These are phyloP conservation scores for Cinnamomum chago DNA, from an alignment of 164 flowering plant genomes.

Conservation along the genomic window DNA sequence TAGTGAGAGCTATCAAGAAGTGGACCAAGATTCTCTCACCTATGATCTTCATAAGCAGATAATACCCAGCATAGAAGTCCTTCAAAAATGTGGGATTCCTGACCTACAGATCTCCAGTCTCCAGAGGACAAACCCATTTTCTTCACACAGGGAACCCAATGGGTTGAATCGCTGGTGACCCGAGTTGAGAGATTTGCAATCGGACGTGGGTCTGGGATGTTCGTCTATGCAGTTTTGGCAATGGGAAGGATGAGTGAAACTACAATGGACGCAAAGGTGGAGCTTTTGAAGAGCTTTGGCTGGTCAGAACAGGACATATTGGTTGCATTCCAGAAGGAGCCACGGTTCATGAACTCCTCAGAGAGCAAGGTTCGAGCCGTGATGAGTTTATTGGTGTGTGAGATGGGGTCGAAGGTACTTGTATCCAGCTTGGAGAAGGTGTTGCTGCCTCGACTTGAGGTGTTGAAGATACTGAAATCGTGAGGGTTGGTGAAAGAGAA, in stretches of 20 bases:
- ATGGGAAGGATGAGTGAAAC: slow-evolving; percentile 10
- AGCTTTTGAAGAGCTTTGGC: slow-evolving; percentile 19
- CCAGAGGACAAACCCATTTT: neutral
- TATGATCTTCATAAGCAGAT: neutral
- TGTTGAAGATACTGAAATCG: slow-evolving; percentile 14
- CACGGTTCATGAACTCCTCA: slow-evolving; percentile 11
- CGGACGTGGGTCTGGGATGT: neutral
- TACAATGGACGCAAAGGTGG: slow-evolving; percentile 14
- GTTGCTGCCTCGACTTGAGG: slow-evolving; percentile 15
- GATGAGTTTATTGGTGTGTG: slow-evolving; percentile 12
- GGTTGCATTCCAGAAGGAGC: slow-evolving; percentile 6
- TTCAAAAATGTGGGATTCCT: neutral
- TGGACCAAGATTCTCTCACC: neutral
- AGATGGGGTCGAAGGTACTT: slow-evolving; percentile 13
- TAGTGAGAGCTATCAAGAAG: neutral
- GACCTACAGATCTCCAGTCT: neutral
- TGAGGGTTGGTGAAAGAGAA: slow-evolving; percentile 1
- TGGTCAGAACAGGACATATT: slow-evolving; percentile 19
- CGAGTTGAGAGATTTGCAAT: neutral
- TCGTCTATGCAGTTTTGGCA: slow-evolving; percentile 8
- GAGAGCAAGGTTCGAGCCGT: slow-evolving; percentile 13
- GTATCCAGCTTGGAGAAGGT: slow-evolving; percentile 8
- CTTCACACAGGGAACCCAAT: no score
- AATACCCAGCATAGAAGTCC: neutral
- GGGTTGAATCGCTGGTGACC: neutral